Conservation (phyloP, 2,329 filamentous ascomycete genomes). For the Cladosporium sphaerospermum region DNA sequence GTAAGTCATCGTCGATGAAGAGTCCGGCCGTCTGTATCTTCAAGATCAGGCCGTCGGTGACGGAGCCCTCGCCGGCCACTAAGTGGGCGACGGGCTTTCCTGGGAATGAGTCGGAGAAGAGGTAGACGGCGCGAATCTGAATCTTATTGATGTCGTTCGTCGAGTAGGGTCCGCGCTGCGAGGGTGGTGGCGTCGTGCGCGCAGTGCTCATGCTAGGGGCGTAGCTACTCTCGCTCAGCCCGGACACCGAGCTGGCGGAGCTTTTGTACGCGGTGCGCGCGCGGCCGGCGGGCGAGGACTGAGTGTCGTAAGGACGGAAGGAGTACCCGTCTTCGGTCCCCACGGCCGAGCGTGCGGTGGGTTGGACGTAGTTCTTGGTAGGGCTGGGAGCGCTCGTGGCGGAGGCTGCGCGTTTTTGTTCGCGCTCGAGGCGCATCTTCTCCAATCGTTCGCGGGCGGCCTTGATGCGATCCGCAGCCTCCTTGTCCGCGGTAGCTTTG, state of each 20-base stretch:
- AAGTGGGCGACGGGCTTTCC: slow-evolving; percentile 88
- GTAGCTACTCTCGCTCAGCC: slow-evolving; percentile 80
- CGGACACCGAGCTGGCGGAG: slow-evolving; percentile 32
- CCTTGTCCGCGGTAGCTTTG: slow-evolving; percentile 34
- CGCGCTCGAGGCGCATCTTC: slow-evolving; percentile 22
- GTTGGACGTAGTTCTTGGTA: slow-evolving; percentile 37
- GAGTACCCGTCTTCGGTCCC: slow-evolving; percentile 55
- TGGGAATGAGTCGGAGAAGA: slow-evolving; percentile 83
- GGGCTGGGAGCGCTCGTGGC: slow-evolving; percentile 27
- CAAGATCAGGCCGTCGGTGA: slow-evolving; percentile 87
- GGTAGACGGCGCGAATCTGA: slow-evolving; percentile 85
- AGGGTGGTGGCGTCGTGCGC: slow-evolving; percentile 75
- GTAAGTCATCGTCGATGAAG: slow-evolving; percentile 94
- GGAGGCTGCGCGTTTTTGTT: slow-evolving; percentile 16
- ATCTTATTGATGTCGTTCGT: slow-evolving; percentile 95
- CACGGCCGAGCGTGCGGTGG: slow-evolving; percentile 53
- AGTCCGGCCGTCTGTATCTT: slow-evolving; percentile 89
- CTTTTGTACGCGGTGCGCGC: slow-evolving; percentile 39
- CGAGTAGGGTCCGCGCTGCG: slow-evolving; percentile 68
- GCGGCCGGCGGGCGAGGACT: slow-evolving; percentile 48
- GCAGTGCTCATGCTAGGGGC: slow-evolving; percentile 77
- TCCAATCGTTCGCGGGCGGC: slow-evolving; percentile 20
- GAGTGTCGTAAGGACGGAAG: slow-evolving; percentile 28
- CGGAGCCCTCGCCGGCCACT: slow-evolving; percentile 71
- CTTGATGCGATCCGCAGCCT: slow-evolving; percentile 30